Conservation (phyloP, 139 green algal genomes). For the Micractinium conductrix region DNA sequence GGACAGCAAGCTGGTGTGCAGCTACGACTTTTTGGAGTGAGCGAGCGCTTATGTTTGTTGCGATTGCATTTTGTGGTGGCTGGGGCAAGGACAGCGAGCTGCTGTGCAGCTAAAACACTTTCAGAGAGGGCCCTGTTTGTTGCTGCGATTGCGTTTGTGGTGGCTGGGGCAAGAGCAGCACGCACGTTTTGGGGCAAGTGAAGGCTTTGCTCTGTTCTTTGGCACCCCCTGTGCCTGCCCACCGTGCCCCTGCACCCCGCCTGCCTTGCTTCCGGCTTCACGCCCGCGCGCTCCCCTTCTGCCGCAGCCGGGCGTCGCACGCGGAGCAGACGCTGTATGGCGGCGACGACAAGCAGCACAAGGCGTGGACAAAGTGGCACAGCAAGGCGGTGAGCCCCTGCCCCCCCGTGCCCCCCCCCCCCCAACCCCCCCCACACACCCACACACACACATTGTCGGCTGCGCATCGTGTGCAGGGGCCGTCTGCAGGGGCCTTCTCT, state of each 20-base stretch:
- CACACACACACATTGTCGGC: no score
- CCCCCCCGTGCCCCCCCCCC: no score
- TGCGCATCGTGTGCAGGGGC: neutral
- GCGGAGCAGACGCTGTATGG: slow-evolving; percentile 9
- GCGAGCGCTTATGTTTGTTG: neutral
- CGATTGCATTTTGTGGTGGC: neutral
- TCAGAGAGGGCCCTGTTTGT: neutral
- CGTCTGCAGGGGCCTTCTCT: neutral
- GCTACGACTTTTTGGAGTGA: slow-evolving; percentile 29
- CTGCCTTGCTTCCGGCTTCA: neutral
- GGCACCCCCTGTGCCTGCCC: no score
- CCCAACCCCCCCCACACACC: no score
- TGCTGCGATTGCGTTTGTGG: neutral
- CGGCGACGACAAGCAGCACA: slow-evolving; percentile 13
- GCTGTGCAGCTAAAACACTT: neutral
- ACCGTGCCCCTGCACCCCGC: no score
- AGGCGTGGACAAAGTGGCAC: neutral
- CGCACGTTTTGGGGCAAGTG: neutral
- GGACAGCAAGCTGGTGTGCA: neutral
- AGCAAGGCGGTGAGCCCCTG: neutral
- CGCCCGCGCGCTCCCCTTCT: no score
- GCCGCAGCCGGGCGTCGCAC: neutral
- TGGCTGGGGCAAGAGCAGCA: neutral
- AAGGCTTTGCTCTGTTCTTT: no score
- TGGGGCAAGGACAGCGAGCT: neutral